Conservation (phyloP, 805 yeast genomes). For the Ogataea pignaliae region DNA sequence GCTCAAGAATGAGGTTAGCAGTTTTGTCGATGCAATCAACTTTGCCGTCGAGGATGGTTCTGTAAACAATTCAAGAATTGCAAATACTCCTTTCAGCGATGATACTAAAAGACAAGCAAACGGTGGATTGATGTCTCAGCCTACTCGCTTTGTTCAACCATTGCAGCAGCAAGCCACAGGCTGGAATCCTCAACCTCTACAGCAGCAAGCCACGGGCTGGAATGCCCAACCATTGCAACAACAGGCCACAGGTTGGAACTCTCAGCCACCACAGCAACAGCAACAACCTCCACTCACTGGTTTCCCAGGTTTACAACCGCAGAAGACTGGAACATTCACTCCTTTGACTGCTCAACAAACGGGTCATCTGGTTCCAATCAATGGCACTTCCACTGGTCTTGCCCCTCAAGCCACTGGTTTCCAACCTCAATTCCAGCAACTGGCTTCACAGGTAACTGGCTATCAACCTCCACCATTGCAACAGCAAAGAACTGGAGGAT, state of each 20-base stretch:
- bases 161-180: constrained; percentile 50
- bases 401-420: constrained; percentile 19
- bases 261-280: constrained; percentile 26
- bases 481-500: constrained; percentile 54
- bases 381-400: constrained; percentile 17
- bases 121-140: constrained; percentile 26
- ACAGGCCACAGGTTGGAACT: constrained; percentile 44
- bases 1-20: constrained; percentile 77
- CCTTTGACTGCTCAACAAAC: constrained; percentile 36
- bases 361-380: constrained; percentile 23
- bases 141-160: constrained; percentile 24
- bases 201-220: constrained; percentile 37
- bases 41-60: constrained; percentile 60
- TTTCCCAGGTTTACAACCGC: constrained; percentile 45
- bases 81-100: constrained; percentile 9
- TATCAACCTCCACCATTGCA: constrained; percentile 35
- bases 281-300: constrained; percentile 33
- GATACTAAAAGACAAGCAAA: constrained; percentile 17
- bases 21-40: constrained; percentile 85
- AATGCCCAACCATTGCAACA: constrained; percentile 33
- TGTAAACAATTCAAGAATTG: not conserved
- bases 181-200: constrained; percentile 32
- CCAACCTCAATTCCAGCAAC: constrained; percentile 27
- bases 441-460: constrained; percentile 66
- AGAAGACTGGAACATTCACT: constrained; percentile 64